Evolutionary conservation across 2,329 filamentous ascomycete species (phyloP), one percentile per base, ranked within the genome.

Genomic region (Calonectria crousiana): DNA sequence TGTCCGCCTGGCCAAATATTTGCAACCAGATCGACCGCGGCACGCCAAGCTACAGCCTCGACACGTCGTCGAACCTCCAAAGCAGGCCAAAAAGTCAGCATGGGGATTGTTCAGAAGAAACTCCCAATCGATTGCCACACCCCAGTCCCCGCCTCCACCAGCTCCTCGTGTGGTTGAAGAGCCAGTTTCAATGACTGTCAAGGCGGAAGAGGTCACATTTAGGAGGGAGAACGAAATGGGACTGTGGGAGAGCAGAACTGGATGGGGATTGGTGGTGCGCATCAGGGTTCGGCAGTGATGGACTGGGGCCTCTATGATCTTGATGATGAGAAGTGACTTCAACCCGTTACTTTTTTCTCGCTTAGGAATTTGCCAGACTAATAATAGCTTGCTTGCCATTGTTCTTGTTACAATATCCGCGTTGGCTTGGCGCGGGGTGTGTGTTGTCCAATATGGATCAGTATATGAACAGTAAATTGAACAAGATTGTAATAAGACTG

Each of bases 211-310:
- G 75, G 85, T 89, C 2, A 87, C 88, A 0, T 90, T 91, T 71
- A 80, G 89, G n/a, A 80, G 79, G 58, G 86, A 90, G 80, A 91
- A 89, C 28, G 87, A 86, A 18, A 83, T 91, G 78, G 89, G 89
- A 0, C 81, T 91, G 1, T 88, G 86, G 85, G 89, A 91, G 78
- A 88, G 87, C 38, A 82, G 83, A 74, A 86, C 84, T 2, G 89
- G 89, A 2, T 90, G 86, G 84, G 89, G 85, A 0, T 82, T 91
- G 36, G 86, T 90, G 18, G 83, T 89, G 1, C 82, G 80, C 0
- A 82, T 90, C 11, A 78, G 68, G 58, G 70, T 81, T 65, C 67
- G 64, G 11, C 73, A 70, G 23, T 81, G 53, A 78, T 38, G n/a
- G 32, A 11, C 6, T 18, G 23, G 20, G 9, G n/a, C 10, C 26